Base-by-base conservation (phyloP, 805 yeast genomes). In the Kodamaea nitidulidarum region DNA sequence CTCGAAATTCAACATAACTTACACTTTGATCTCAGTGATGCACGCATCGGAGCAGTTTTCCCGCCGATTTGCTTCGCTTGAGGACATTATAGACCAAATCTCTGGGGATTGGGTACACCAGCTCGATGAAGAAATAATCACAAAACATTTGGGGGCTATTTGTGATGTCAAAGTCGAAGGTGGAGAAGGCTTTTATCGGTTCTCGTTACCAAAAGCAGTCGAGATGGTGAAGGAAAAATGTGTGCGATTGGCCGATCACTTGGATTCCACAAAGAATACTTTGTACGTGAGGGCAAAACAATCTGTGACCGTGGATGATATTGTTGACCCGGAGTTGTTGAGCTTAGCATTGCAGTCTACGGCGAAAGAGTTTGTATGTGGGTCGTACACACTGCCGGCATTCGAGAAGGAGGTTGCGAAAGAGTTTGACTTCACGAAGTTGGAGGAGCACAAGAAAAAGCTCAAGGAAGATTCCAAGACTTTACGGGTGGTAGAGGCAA, bases 281-380 rank as follows among this genome's bases (percentile, higher is more conserved):
- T 27, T 38, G 34, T 38, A 26, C 22, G 37, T 30, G 28, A 32
- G 27, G 27, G 26, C 34, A 15, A 26, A 28, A 18, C 33, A 32
- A n/a, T 25, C 41, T 11, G 27, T 38, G 34, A 7, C 24, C 29
- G 15, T 32, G 16, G 38, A 28, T 12, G 30, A 16, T 10, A 18
- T 14, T 10, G 63, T 65, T 2, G 66, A 75, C 2, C 47, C 45
- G 2, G 56, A 61, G 6, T 60, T 72, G 1, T 48, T 69, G n/a
- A 44, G 52, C 3, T 50, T 65, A 2, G 60, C 70, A 12, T 58
- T 66, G 14, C 53, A 59, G 11, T 65, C 63, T 39, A 57, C 69
- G 38, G 56, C 82, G 4, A 57, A 80, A 3, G 70, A 73, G 18
- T 55, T 80, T 20, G 43, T 80, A 4, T 69, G 76, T 38, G 60